A percentile compares a stretch with the other conserved stretches of the same genome.
phyloP scores from a whole-genome alignment of 352 stramenopile genomes.

The Phytophthora litchii region DNA sequence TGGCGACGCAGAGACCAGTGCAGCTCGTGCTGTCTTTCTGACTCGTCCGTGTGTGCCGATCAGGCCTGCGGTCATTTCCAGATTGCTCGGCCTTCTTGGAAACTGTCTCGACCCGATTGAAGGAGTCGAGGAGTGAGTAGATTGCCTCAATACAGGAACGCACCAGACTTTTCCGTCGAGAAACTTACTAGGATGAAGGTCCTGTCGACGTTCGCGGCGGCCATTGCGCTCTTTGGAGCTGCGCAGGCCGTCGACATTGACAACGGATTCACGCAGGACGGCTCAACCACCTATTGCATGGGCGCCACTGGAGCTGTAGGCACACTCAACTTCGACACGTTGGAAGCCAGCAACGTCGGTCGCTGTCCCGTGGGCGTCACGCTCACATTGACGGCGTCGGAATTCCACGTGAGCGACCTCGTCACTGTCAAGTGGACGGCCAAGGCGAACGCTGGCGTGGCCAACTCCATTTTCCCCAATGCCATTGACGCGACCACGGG shows the following conservation, averaged over 20 bases:
- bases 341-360: constrained; percentile 52
- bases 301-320: constrained; percentile 40
- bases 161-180: constrained; percentile 35
- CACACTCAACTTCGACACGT: constrained; percentile 50
- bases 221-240: constrained; percentile 19
- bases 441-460: constrained; percentile 35
- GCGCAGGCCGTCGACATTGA: constrained; percentile 51
- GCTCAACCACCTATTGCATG: constrained; percentile 77
- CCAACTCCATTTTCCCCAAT: constrained; percentile 65
- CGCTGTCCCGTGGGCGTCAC: constrained; percentile 65
- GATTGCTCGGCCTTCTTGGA: constrained; percentile 32
- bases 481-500: constrained; percentile 52
- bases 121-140: constrained; percentile 14
- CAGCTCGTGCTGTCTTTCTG: constrained; percentile 9
- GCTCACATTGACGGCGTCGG: constrained; percentile 40
- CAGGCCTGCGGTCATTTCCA: constrained; percentile 33
- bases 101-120: constrained; percentile 24
- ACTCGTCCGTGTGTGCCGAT: constrained; percentile 32
- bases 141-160: constrained; percentile 17
- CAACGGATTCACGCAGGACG: constrained; percentile 65
- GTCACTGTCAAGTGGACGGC: constrained; percentile 65
- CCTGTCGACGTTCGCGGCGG: constrained; percentile 13
- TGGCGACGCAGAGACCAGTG: constrained; percentile 19
- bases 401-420: constrained; percentile 54
- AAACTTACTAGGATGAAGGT: constrained; percentile 40